Evolutionary conservation across 345 rosid species (phyloP).

Genomic region (Citrus medica): DNA sequence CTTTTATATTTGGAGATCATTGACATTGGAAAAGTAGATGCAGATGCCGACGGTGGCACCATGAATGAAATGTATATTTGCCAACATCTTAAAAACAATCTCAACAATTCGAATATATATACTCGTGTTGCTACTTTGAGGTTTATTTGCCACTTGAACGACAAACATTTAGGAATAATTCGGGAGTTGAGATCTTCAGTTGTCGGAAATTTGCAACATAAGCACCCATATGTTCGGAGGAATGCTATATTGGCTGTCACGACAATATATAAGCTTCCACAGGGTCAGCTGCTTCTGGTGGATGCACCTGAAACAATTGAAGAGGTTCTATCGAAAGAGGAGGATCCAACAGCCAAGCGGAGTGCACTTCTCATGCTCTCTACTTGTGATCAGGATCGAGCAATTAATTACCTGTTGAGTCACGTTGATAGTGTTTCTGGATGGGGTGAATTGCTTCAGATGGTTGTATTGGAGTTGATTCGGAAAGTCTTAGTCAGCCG

Average conservation of each 20-base stretch:
- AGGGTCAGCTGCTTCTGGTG: constrained; percentile 63
- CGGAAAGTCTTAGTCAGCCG: constrained; percentile 53
- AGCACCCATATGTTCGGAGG: constrained; percentile 64
- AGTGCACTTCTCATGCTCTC: constrained; percentile 81
- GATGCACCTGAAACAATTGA: constrained; percentile 80
- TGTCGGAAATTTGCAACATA: constrained; percentile 65
- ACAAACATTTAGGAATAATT: constrained; percentile 36
- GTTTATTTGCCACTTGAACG: constrained; percentile 65
- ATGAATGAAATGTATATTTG: constrained; percentile 93
- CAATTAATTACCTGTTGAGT: constrained; percentile 56
- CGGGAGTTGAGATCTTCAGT: constrained; percentile 70
- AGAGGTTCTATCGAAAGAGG: constrained; percentile 59
- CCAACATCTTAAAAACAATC: constrained; percentile 88
- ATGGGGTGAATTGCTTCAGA: constrained; percentile 73
- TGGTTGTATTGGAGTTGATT: constrained; percentile 73
- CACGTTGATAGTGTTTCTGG: constrained; percentile 64
- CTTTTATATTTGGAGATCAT: constrained; percentile 84
- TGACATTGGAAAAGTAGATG: constrained; percentile 38
- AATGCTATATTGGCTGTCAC: constrained; percentile 68
- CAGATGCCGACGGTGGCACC: constrained; percentile 64
- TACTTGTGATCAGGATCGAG: constrained; percentile 65
- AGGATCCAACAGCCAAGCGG: constrained; percentile 65
- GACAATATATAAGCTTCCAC: constrained; percentile 70
- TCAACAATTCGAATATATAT: constrained; percentile 90
- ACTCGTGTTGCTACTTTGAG: constrained; percentile 78